phyloP scores from a whole-genome alignment of 1,284 basidiomycete species.

The Heliocybe sulcata region DNA sequence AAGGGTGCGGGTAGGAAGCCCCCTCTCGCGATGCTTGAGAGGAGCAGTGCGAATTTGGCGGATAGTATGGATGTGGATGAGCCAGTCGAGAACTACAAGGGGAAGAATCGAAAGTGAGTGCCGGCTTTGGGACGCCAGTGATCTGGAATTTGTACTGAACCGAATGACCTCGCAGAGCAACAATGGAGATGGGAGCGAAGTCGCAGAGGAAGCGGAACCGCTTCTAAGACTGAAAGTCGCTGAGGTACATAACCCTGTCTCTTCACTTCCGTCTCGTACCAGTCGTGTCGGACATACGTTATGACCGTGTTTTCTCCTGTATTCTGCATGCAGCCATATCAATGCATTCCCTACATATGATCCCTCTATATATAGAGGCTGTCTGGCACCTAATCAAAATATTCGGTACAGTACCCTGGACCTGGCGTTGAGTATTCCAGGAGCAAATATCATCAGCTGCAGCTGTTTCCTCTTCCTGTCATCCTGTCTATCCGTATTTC shows the following conservation, averaged over 20 bases:
- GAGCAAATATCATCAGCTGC: no score
- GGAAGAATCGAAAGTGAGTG: constrained; percentile 50
- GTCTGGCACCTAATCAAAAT: no score
- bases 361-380: no score
- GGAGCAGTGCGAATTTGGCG: constrained; percentile 23
- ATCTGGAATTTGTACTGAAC: not conserved
- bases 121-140: no score
- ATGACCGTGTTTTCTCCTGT: not conserved
- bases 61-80: constrained; percentile 49
- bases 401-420: no score
- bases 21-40: constrained; percentile 21
- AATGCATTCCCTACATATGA: not conserved
- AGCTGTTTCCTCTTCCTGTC: no score
- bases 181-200: not conserved
- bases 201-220: constrained; percentile 3
- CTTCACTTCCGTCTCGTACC: not conserved
- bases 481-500: no score
- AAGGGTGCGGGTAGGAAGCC: constrained; percentile 19
- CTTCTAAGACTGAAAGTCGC: not conserved
- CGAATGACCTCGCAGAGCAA: not conserved
- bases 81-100: constrained; percentile 26
- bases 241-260: no score
- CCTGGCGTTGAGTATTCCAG: no score
- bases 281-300: not conserved
- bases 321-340: not conserved